phyloP scores from a whole-genome alignment of 2,329 filamentous ascomycete species.

The Claviceps sp. region DNA sequence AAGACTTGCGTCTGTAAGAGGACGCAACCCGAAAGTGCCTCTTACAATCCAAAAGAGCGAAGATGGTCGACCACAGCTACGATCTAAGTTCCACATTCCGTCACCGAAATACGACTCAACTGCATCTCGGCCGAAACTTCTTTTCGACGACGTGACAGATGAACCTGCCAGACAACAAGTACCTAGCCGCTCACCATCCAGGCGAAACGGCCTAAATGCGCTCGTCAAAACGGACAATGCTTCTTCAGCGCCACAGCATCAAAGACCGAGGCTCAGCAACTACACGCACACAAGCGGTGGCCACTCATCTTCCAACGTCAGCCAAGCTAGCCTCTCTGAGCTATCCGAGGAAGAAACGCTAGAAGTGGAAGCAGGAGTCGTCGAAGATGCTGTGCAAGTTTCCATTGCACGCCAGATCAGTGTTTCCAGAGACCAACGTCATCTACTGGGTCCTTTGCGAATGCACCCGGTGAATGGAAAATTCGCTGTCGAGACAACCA shows the following conservation, averaged over 20 bases:
- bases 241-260: not conserved
- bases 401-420: conserved; percentile 58
- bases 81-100: conserved; percentile 6
- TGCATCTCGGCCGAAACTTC: conserved; percentile 1
- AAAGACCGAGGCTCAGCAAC: not conserved
- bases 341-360: conserved; percentile 4
- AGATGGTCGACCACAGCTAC: conserved; percentile 1
- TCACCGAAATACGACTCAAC: conserved; percentile 1
- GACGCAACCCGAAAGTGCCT: not conserved
- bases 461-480: conserved; percentile 4
- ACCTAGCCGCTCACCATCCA: not conserved
- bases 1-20: conserved; percentile 2
- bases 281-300: not conserved
- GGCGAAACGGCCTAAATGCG: not conserved
- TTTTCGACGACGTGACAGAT: not conserved
- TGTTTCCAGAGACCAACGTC: conserved; percentile 47
- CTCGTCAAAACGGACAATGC: not conserved
- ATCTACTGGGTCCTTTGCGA: conserved; percentile 43
- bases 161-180: not conserved
- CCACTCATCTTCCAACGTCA: not conserved
- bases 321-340: not conserved
- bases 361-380: conserved; percentile 15
- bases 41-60: not conserved
- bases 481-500: conserved; percentile 23
- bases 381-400: conserved; percentile 46